A percentile compares a stretch with the other conserved stretches of the same genome.
These are phyloP conservation scores for Thermomyces lanuginosus DNA, from an alignment of 2,329 filamentous ascomycete genomes.

Conservation along the genomic window DNA sequence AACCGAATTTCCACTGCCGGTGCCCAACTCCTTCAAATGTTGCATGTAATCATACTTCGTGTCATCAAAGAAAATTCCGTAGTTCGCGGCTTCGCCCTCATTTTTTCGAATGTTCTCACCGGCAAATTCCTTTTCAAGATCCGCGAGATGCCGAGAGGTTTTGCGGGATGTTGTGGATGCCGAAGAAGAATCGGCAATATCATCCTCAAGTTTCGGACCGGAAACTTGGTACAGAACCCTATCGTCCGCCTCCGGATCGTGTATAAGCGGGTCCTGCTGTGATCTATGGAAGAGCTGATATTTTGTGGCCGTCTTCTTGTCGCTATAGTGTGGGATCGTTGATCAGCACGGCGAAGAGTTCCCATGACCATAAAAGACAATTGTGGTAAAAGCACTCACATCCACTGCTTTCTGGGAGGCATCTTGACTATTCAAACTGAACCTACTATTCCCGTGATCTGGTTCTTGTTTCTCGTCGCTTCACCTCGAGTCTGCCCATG, in stretches of 20 bases:
- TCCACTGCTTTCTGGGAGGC: slow-evolving; percentile 59
- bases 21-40: slow-evolving; percentile 77
- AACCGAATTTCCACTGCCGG: slow-evolving; percentile 52
- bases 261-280: slow-evolving; percentile 92
- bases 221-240: slow-evolving; percentile 68
- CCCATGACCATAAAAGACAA: neutral
- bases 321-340: slow-evolving; percentile 30
- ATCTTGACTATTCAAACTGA: slow-evolving; percentile 41
- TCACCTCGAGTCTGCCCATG: too few relatives aligned
- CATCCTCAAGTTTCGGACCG: slow-evolving; percentile 19
- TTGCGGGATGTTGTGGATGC: slow-evolving; percentile 23
- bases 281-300: slow-evolving; percentile 90
- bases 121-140: slow-evolving; percentile 61
- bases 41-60: slow-evolving; percentile 99
- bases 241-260: slow-evolving; percentile 73
- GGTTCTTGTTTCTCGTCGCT: too few relatives aligned
- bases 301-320: slow-evolving; percentile 86
- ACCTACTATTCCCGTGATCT: too few relatives aligned
- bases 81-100: slow-evolving; percentile 87
- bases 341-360: slow-evolving; percentile 1
- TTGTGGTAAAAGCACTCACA: slow-evolving; percentile 36
- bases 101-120: slow-evolving; percentile 57
- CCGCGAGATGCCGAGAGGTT: slow-evolving; percentile 51
- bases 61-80: slow-evolving; percentile 91
- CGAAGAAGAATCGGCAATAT: slow-evolving; percentile 10